Percentiles rank a stretch among this genome's conserved stretches.
phyloP scores from a whole-genome alignment of 2,329 filamentous ascomycete genomes.

The Septoria petroselini region DNA sequence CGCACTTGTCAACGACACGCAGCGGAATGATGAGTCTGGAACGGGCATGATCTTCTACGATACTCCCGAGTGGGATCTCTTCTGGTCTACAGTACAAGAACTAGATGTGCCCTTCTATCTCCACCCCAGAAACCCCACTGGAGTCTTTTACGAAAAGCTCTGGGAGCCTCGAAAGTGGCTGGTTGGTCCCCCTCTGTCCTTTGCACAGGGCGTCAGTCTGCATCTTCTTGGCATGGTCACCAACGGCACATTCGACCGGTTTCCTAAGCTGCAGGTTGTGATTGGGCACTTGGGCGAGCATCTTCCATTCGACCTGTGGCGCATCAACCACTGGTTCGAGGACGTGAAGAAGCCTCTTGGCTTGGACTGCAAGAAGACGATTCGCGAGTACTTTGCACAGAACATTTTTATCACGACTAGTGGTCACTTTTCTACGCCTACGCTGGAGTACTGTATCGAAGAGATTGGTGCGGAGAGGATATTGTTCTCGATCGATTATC shows the following conservation, averaged over 20 bases:
- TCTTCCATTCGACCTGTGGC: constrained; percentile 52
- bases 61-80: constrained; percentile 57
- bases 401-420: constrained; percentile 59
- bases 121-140: constrained; percentile 52
- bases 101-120: constrained; percentile 64
- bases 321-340: constrained; percentile 52
- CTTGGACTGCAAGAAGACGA: constrained; percentile 48
- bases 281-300: constrained; percentile 51
- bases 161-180: constrained; percentile 60
- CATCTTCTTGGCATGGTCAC: constrained; percentile 55
- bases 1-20: constrained; percentile 41
- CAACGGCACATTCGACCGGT: constrained; percentile 51
- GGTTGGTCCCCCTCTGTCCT: constrained; percentile 58
- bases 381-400: constrained; percentile 52
- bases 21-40: constrained; percentile 57
- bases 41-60: constrained; percentile 65
- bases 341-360: constrained; percentile 54
- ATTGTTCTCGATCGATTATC: constrained; percentile 35
- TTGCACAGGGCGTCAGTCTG: constrained; percentile 58
- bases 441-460: constrained; percentile 50
- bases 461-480: constrained; percentile 44
- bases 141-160: constrained; percentile 56
- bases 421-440: constrained; percentile 56
- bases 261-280: constrained; percentile 49
- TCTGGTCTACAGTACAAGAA: constrained; percentile 58